Evolutionary conservation across 2,329 filamentous ascomycete species (phyloP).

Genomic region (Beauveria caledonica): DNA sequence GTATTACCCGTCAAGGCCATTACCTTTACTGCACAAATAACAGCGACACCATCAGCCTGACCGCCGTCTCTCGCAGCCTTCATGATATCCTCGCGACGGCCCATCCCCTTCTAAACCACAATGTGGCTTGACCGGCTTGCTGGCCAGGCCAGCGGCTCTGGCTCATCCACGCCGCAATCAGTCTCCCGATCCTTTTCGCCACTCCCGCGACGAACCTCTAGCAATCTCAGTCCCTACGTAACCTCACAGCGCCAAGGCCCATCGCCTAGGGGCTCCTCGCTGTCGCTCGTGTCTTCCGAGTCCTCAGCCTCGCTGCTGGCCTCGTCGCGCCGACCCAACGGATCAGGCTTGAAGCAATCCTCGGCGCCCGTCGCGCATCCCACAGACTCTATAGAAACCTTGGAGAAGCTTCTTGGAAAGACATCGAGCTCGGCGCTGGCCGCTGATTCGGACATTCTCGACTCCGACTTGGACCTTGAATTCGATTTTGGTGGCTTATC

Average conservation of each 20-base stretch:
- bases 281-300: constrained; percentile 69
- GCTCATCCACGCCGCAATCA: constrained; percentile 51
- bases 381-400: constrained; percentile 61
- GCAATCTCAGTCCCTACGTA: constrained; percentile 59
- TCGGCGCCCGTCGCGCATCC: constrained; percentile 39
- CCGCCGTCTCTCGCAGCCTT: background rate
- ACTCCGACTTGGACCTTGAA: constrained; percentile 52
- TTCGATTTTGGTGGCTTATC: constrained; percentile 75
- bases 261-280: constrained; percentile 64
- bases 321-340: constrained; percentile 57
- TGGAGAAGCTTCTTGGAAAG: constrained; percentile 42
- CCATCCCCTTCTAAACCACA: constrained; percentile 17
- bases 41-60: background rate
- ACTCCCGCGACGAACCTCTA: constrained; percentile 57
- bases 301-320: constrained; percentile 68
- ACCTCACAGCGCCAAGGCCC: constrained; percentile 60
- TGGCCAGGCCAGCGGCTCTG: constrained; percentile 53
- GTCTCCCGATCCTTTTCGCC: constrained; percentile 65
- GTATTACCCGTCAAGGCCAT: background rate
- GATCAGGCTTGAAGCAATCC: constrained; percentile 57
- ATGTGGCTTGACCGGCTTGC: constrained; percentile 93
- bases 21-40: background rate
- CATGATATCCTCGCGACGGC: constrained; percentile 12
- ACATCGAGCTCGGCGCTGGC: constrained; percentile 13
- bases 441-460: constrained; percentile 19